phyloP scores from a whole-genome alignment of 257 asterid genomes.

The Linderniella brevidens region DNA sequence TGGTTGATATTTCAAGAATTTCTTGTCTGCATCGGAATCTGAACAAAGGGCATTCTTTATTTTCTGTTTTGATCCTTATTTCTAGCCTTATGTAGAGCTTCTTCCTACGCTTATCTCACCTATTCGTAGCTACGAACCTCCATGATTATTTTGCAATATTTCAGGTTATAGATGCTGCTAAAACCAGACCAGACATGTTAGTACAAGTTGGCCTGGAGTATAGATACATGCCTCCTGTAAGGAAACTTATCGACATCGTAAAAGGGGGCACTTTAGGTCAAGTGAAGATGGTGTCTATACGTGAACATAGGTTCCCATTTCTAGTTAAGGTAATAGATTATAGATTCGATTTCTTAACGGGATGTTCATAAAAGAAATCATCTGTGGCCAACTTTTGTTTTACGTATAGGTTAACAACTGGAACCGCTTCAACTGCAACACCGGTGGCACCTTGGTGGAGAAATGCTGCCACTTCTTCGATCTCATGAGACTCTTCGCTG shows the following conservation, averaged over 20 bases:
- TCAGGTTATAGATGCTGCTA: conserved; percentile 72
- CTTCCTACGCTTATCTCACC: no score
- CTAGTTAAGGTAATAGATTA: conserved; percentile 82
- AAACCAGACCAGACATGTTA: conserved; percentile 46
- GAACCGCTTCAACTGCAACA: conserved; percentile 86
- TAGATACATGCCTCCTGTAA: conserved; percentile 94
- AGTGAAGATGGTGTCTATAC: conserved; percentile 77
- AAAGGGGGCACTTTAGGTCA: conserved; percentile 53
- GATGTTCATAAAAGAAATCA: no score
- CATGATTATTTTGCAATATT: not conserved
- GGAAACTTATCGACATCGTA: conserved; percentile 66
- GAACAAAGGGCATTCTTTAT: no score
- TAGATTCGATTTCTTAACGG: conserved; percentile 4
- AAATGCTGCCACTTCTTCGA: conserved; percentile 98
- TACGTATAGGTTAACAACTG: conserved; percentile 67
- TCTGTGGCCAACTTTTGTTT: not conserved
- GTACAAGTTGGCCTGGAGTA: conserved; percentile 93
- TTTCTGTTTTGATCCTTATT: no score
- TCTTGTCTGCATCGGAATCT: no score
- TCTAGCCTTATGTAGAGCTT: no score
- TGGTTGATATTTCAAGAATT: no score
- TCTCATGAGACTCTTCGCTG: conserved; percentile 80
- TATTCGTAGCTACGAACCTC: no score
- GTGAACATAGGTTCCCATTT: conserved; percentile 94
- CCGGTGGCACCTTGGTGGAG: conserved; percentile 93